Base-by-base conservation (phyloP, 2,329 filamentous ascomycete genomes). In the Thelonectria discophora region DNA sequence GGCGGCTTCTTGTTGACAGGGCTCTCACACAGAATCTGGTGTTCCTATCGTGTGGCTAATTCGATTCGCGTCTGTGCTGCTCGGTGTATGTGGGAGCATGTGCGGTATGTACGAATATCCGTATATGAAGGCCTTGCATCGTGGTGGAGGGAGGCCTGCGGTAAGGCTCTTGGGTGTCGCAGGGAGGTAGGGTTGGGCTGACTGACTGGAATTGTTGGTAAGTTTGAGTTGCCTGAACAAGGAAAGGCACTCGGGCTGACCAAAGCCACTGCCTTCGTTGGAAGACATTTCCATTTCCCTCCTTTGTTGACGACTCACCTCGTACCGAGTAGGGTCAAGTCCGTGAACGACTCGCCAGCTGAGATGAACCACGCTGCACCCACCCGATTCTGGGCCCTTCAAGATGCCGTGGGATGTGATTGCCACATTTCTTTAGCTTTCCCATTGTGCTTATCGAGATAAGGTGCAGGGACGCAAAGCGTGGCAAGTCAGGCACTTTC, bases 241-340 rank as follows among this genome's bases (percentile, higher is more conserved):
- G 21, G 21, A 24, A 24, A 24, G 21, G 21, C 3, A 24, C 21
- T 24, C 21, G 21, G 21, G 21, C 54, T 65, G 59, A 65, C 58
- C 59, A 65, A 65, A 57, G 32, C 34, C 43, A 37, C 53, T 39
- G 48, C 43, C 42, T 55, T 43, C 15, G 62, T 64, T 64, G 59
- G 62, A 58, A 56, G 45, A 64, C 46, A 34, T 49, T 34, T 34
- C 10, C 9, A 32, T 6, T 48, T 24, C 47, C 45, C 27, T 17
- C n/a, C n/a, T n/a, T n/a, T n/a, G n/a, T n/a, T 24, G 21, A 24
- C 21, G 21, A 24, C 21, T 24, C 21, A 6, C 21, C 21, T 24
- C 21, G 21, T 24, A 6, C 21, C 21, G 21, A 24, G 21, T 24
- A 24, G 21, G 21, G 21, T 24, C 21, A 24, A 24, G 21, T 24